Base-by-base conservation (phyloP, 345 rosid species). In the Microcos paniculata region DNA sequence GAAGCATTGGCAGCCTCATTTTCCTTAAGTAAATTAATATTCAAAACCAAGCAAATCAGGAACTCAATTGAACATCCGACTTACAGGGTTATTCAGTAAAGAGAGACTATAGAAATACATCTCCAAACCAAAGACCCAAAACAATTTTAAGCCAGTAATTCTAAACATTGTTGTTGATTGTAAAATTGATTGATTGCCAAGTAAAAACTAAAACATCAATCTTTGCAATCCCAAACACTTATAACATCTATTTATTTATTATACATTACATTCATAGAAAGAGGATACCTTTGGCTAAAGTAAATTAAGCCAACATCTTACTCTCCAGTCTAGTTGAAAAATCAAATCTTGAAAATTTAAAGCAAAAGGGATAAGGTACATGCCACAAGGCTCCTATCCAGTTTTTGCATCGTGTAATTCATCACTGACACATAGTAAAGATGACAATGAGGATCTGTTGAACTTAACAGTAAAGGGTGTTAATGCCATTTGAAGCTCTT, bases 1-100 rank as follows among this genome's bases (percentile, higher is more conserved):
- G 74, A 45, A 42, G 91, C 83, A 48, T 31, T 64, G 35, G 87
- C 86, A 8, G 79, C 87, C 77, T 90, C 97, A 56, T 76, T 87
- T 82, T 93, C 91, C 97, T n/a, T 91, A 76, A 70, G 67, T 65
- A 76, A 30, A 73, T 65, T 9, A 56, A 77, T 57, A 6, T 38
- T 59, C 49, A 12, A 66, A 64, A 58, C 49, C 13, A 72, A 76
- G 62, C 26, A 43, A 74, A 74, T 49, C 23, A 59, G 43, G 24
- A 8, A 67, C 51, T 18, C 13, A 43, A 16, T 52, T 46, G 49
- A 35, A 62, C 51, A 49, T 24, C 16, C 19, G n/a, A 33, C 23
- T 21, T 30, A 63, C 9, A 43, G 31, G 70, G 30, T 65, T 42
- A 42, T 65, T 65, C 19, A 38, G 12, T 55, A 53, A 55, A 55